Percentiles rank a stretch among this genome's conserved stretches.
phyloP scores from a whole-genome alignment of 371 early-diverging fungal species.

The Conidiobolus coronatus region DNA sequence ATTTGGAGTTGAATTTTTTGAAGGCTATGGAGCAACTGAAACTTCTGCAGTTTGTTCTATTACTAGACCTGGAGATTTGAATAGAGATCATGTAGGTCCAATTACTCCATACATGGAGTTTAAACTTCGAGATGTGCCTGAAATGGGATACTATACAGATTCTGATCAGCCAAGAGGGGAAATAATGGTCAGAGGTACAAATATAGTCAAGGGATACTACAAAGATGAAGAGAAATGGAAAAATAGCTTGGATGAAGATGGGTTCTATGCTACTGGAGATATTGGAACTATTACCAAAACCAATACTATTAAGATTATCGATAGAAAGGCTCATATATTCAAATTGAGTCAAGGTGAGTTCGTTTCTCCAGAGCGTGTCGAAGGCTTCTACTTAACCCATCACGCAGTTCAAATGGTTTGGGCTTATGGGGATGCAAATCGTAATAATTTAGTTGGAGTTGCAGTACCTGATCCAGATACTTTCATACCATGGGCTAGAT shows the following conservation, averaged over 20 bases:
- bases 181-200: conserved; percentile 66
- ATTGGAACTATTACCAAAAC: conserved; percentile 42
- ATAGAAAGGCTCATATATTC: conserved; percentile 95
- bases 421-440: conserved; percentile 73
- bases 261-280: conserved; percentile 85
- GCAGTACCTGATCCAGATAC: conserved; percentile 57
- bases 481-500: conserved; percentile 16
- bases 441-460: conserved; percentile 54
- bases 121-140: conserved; percentile 83
- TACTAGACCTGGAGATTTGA: conserved; percentile 18
- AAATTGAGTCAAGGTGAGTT: conserved; percentile 89
- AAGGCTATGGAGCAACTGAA: conserved; percentile 90
- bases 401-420: conserved; percentile 26
- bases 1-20: conserved; percentile 11
- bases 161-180: conserved; percentile 69
- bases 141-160: conserved; percentile 66
- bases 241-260: conserved; percentile 58
- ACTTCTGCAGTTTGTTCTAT: conserved; percentile 31
- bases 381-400: conserved; percentile 9
- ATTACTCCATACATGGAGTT: conserved; percentile 29
- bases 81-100: conserved; percentile 48
- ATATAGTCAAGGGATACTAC: conserved; percentile 55
- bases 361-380: conserved; percentile 87
- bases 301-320: conserved; percentile 53
- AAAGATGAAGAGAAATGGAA: conserved; percentile 68